Conservation (phyloP, 2,329 filamentous ascomycete genomes). For the Aspergillus neotritici region DNA sequence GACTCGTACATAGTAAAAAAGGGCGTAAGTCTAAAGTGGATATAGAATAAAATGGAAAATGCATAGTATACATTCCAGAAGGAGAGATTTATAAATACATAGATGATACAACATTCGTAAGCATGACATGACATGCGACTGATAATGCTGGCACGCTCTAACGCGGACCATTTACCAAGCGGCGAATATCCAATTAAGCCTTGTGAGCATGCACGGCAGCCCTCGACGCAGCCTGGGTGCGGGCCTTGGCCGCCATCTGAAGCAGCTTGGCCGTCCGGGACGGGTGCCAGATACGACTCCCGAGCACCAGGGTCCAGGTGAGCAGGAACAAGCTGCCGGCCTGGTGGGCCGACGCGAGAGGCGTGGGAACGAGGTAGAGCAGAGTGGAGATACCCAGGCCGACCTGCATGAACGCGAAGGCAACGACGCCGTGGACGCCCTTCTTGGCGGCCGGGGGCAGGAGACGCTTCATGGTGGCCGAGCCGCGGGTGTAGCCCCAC, state of each 20-base stretch:
- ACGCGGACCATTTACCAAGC: neutral
- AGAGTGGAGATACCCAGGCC: slow-evolving; percentile 83
- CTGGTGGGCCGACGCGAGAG: slow-evolving; percentile 85
- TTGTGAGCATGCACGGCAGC: slow-evolving; percentile 18
- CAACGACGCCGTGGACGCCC: slow-evolving; percentile 72
- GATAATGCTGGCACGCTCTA: too few species aligned
- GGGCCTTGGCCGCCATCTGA: slow-evolving; percentile 38
- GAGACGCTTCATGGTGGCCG: slow-evolving; percentile 55
- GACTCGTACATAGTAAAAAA: too few species aligned
- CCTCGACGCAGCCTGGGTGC: slow-evolving; percentile 21
- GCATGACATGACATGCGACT: too few species aligned
- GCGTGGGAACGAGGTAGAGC: slow-evolving; percentile 86
- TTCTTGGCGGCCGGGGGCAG: slow-evolving; percentile 56
- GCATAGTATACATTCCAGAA: slow-evolving; percentile 6
- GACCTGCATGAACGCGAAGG: slow-evolving; percentile 76
- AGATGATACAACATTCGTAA: slow-evolving; percentile 9
- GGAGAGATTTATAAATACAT: slow-evolving; percentile 19
- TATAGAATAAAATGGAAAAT: neutral
- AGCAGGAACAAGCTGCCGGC: slow-evolving; percentile 81
- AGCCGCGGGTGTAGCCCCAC: slow-evolving; percentile 71
- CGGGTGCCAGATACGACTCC: slow-evolving; percentile 70
- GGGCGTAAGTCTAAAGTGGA: too few species aligned
- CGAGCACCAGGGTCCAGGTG: slow-evolving; percentile 73
- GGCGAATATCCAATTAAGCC: neutral
- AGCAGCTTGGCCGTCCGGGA: slow-evolving; percentile 58